Evolutionary conservation across 2,329 filamentous ascomycete species (phyloP).

Genomic region (Rhinocladiella mackenziei): DNA sequence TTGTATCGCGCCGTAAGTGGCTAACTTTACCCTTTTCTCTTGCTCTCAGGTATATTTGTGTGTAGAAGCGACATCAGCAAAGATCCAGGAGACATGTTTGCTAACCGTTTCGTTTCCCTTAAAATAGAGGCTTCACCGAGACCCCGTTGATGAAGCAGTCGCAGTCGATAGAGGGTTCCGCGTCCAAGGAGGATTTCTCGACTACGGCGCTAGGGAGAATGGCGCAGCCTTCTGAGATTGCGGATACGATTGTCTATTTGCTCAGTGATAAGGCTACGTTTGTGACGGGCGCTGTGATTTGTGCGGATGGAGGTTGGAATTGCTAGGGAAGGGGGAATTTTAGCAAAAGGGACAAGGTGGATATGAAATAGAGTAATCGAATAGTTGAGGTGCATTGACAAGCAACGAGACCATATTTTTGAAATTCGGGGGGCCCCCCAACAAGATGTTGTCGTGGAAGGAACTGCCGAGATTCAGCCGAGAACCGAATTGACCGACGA

Average conservation of each 20-base stretch:
- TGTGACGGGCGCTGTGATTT: conserved; percentile 45
- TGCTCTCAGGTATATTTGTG: too few relatives aligned
- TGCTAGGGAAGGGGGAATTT: conserved; percentile 17
- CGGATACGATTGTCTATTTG: conserved; percentile 46
- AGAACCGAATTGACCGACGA: background rate
- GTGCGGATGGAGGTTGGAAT: conserved; percentile 47
- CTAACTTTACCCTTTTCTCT: background rate
- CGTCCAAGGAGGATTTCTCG: conserved; percentile 18
- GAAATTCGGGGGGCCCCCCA: too few relatives aligned
- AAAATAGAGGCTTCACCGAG: conserved; percentile 15
- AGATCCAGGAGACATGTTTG: too few relatives aligned
- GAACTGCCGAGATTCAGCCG: background rate
- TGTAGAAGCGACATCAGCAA: too few relatives aligned
- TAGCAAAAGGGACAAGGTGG: background rate
- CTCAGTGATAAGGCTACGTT: conserved; percentile 45
- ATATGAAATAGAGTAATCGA: background rate
- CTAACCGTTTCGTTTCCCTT: background rate
- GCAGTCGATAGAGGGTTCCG: conserved; percentile 18
- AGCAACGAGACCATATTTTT: too few relatives aligned
- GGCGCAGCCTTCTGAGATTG: conserved; percentile 32
- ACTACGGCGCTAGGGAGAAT: conserved; percentile 14
- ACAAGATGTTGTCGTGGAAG: too few relatives aligned
- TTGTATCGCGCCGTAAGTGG: conserved; percentile 30
- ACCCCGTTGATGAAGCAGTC: conserved; percentile 21
- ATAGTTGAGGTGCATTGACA: background rate